A percentile compares a stretch with the other conserved stretches of the same genome.
phyloP scores from a whole-genome alignment of 1,284 basidiomycete genomes.

The Singerocomus inundabilis region DNA sequence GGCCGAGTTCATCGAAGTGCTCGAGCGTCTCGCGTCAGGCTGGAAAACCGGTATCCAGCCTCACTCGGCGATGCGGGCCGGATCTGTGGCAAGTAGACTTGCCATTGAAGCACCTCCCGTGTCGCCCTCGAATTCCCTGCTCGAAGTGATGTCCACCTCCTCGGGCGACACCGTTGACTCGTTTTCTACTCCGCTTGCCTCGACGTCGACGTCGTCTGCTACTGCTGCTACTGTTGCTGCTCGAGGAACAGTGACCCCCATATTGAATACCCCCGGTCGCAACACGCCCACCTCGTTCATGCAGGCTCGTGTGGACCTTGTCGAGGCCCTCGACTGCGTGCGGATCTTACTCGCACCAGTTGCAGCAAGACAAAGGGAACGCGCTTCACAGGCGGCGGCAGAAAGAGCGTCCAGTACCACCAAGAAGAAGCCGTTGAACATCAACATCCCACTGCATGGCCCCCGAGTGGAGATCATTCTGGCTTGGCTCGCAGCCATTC shows the following conservation, averaged over 20 bases:
- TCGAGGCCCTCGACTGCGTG: conserved; percentile 56
- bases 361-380: conserved; percentile 53
- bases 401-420: conserved; percentile 45
- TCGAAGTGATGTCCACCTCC: conserved; percentile 26
- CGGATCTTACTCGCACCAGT: conserved; percentile 71
- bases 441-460: conserved; percentile 80
- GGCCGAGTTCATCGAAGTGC: conserved; percentile 77
- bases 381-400: conserved; percentile 47
- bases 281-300: conserved; percentile 21
- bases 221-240: conserved; percentile 22
- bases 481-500: conserved; percentile 77
- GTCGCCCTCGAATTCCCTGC: conserved; percentile 21
- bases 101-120: conserved; percentile 43
- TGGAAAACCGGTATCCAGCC: conserved; percentile 63
- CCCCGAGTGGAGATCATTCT: conserved; percentile 79
- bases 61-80: conserved; percentile 44
- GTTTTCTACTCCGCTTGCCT: conserved; percentile 13
- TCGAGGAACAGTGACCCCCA: conserved; percentile 6
- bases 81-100: conserved; percentile 39
- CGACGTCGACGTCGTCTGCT: conserved; percentile 26
- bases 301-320: conserved; percentile 37
- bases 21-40: conserved; percentile 71
- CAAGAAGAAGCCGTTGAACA: conserved; percentile 58
- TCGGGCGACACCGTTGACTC: conserved; percentile 25
- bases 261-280: conserved; percentile 14